Base-by-base conservation (phyloP, 2,329 filamentous ascomycete genomes). In the Clarireedia homoeocarpa region DNA sequence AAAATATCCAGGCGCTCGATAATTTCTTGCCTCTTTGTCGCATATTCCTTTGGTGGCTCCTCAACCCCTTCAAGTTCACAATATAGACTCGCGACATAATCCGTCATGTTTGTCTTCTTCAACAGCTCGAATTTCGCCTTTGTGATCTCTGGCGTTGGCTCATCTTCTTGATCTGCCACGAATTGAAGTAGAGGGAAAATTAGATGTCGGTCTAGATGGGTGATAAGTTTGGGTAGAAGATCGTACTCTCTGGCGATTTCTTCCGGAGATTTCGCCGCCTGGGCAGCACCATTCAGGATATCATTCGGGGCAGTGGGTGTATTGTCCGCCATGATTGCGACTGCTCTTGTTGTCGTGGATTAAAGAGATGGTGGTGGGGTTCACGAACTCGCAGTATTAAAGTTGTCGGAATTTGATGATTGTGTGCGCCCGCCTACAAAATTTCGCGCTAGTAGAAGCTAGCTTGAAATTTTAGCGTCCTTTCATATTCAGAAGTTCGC, bases 51-150 rank as follows among this genome's bases (percentile, higher is more conserved):
- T 51, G 94, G 91, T 54, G 88, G 77, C 60, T 89, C 81, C 59
- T 87, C 80, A 62, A 90, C 82, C 66, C 85, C 81, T 77, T 97
- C 84, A 64, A 99, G 83, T 69, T 96, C 88, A 71, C 88, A 88
- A 79, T 95, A 90, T 64, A 99, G 78, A 69, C 86, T 88, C 69
- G 91, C 91, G 54, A 97, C 89, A 72, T 95, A 99, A 75, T 99
- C 94, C 68, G 88, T 94, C 94, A 99, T 99, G 80, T 97, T 96
- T 69, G 94, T 97, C 73, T 91, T 86, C 77, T 95, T 92, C 65
- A 99, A 84, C 58, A 99, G 84, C 75, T 92, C 86, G 73, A 92
- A 96, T 75, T 96, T 96, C 67, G 91, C 85, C 71, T 88, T 83
- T 61, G 86, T 86, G 67, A 95, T 85, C 72, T 91, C 85, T 67